Evolutionary conservation across 352 stramenopile species (phyloP).

Genomic region (Phytophthora pini): DNA sequence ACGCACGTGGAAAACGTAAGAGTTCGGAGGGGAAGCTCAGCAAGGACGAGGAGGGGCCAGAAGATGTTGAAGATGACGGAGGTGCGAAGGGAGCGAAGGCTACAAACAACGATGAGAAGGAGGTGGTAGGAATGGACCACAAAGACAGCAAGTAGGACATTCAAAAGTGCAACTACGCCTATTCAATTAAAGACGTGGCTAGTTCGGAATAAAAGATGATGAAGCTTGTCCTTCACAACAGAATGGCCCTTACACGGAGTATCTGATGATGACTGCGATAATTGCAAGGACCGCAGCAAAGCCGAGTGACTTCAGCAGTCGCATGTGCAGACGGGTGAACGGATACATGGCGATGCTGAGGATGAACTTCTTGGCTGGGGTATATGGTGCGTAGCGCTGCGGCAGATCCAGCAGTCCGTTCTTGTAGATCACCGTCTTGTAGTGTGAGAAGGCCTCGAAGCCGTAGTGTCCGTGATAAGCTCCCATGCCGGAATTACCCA

Average conservation of each 20-base stretch:
- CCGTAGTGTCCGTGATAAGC: slow-evolving; percentile 83
- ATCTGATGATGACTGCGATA: slow-evolving; percentile 35
- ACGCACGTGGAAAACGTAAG: slow-evolving; percentile 26
- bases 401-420: slow-evolving; percentile 60
- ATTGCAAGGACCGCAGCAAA: slow-evolving; percentile 39
- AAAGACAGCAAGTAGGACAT: slow-evolving; percentile 36
- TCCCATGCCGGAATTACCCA: slow-evolving; percentile 84
- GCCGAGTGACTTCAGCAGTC: slow-evolving; percentile 37
- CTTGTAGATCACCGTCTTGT: slow-evolving; percentile 75
- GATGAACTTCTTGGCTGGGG: slow-evolving; percentile 37
- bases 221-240: no score
- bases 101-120: slow-evolving; percentile 31
- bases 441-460: slow-evolving; percentile 84
- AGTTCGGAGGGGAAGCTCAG: slow-evolving; percentile 26
- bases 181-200: slow-evolving; percentile 3
- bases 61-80: slow-evolving; percentile 33
- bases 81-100: slow-evolving; percentile 25
- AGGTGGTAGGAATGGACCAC: slow-evolving; percentile 13
- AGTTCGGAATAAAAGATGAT: slow-evolving; percentile 13
- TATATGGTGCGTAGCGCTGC: slow-evolving; percentile 65
- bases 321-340: slow-evolving; percentile 52
- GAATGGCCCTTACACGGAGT: slow-evolving; percentile 21
- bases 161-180: slow-evolving; percentile 1
- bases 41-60: slow-evolving; percentile 34
- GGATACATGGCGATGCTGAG: slow-evolving; percentile 53